These are phyloP conservation scores for Phialocephala subalpina DNA, from an alignment of 2,329 filamentous ascomycete species.

Conservation along the genomic window DNA sequence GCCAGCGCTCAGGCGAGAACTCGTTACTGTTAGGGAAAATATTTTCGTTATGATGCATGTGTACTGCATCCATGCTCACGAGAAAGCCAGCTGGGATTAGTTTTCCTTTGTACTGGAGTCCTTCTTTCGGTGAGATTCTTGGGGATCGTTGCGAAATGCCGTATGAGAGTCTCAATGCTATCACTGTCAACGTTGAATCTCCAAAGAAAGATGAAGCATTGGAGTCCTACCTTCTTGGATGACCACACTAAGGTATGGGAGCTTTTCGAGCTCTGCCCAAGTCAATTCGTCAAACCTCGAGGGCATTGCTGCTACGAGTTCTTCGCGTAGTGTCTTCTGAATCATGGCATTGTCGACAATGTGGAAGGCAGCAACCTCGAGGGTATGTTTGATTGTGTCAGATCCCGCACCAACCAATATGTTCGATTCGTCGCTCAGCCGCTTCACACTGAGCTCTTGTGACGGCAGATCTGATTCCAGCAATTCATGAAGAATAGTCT, in stretches of 20 bases:
- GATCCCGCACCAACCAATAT: neutral
- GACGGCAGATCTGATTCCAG: neutral
- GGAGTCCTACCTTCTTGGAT: slow-evolving; percentile 1
- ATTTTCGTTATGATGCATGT: neutral
- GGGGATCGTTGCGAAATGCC: neutral
- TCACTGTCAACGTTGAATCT: neutral
- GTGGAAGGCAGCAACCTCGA: neutral
- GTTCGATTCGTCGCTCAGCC: neutral
- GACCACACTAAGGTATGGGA: neutral
- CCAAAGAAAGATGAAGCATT: neutral
- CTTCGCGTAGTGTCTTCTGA: neutral
- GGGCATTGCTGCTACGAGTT: neutral
- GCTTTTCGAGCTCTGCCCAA: neutral
- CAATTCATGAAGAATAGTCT: neutral
- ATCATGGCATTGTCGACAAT: neutral
- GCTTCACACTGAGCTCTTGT: too few species aligned
- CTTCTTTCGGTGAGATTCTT: neutral
- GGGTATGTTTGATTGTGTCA: neutral
- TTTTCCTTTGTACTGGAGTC: neutral
- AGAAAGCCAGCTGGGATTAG: neutral
- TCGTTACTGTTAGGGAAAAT: neutral
- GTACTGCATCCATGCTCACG: neutral
- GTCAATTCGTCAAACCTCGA: neutral
- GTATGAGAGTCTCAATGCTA: neutral
- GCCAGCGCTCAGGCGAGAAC: neutral